phyloP scores from a whole-genome alignment of 2,329 filamentous ascomycete species.

The Talaromyces sp. region DNA sequence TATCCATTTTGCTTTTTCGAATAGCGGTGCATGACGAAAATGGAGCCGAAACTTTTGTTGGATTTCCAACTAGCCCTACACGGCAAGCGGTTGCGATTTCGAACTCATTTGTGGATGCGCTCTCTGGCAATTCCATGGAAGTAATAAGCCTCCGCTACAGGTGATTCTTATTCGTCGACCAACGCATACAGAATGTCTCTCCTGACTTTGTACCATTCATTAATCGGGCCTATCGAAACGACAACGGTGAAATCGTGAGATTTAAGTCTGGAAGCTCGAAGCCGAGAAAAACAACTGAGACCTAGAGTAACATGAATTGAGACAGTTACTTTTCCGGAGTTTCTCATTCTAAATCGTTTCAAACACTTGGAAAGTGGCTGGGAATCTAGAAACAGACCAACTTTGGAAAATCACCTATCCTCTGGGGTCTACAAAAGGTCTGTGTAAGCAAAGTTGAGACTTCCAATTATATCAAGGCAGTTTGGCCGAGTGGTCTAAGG shows the following conservation, averaged over 20 bases:
- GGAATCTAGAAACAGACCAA: no score
- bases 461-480: background rate
- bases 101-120: slow-evolving; percentile 2
- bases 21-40: background rate
- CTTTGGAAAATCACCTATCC: background rate
- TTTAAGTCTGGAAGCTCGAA: background rate
- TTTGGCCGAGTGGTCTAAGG: slow-evolving; percentile 18
- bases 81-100: slow-evolving; percentile 2
- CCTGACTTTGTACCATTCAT: background rate
- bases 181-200: background rate
- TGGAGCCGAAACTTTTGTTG: background rate
- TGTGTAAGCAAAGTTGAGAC: background rate
- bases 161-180: background rate
- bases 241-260: background rate
- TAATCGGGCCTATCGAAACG: slow-evolving; percentile 1
- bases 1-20: background rate
- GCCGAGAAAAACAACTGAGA: background rate
- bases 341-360: no score
- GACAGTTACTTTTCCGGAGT: no score
- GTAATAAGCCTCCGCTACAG: background rate
- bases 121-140: background rate
- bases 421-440: background rate
- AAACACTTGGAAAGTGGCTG: no score
- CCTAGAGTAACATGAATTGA: background rate
- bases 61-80: background rate